Base-by-base conservation (phyloP, 139 green algal species). In the Eudorina sp. region DNA sequence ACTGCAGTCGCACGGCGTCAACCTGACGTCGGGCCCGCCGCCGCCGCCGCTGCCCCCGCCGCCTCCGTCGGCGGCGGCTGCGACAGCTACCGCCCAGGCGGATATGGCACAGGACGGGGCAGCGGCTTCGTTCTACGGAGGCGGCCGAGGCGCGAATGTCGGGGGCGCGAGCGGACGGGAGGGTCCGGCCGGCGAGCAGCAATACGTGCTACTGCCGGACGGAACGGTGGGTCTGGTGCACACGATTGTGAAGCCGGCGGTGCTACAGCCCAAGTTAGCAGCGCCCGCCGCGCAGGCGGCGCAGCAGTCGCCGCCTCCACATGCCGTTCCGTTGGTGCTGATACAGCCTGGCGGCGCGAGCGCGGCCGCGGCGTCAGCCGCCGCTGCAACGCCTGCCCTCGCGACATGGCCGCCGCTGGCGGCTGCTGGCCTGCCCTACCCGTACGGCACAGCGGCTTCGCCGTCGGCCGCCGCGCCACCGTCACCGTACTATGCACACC, bases 131-230 rank as follows among this genome's bases (percentile, higher is more conserved):
- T 41, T 4, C 4, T 38, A 11, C 19, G 34, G 34, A 53, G 68
- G 68, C 68, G 36, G 2, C 68, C 2, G 68, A 8, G 36, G 36
- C 5, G 34, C 68, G 18, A 31, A 25, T 21, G 68, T 31, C 36
- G 34, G 70, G 58, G 23, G 18, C 16, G 21, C 58, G n/a, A 31
- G n/a, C n/a, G n/a, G n/a, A n/a, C 19, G 69, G 31, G 4, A 29
- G 31, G 27, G 38, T 21, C 72, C 72, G 40, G 72, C 41, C 2
- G 66, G 46, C 31, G 23, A 83, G 31, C 76, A 31, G 36, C 76
- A 69, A 38, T 83, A 83, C 51, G 76, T 83, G 76, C 51, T 83
- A 46, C 48, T 83, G 76, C 76, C 76, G 23, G 76, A 83, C 23
- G 76, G 76, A n/a, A 83, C 76, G 2, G 51, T 83, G 36, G 76